Percentiles rank a stretch among this genome's conserved stretches.
phyloP scores from a whole-genome alignment of 2,329 filamentous ascomycete genomes.

The Epichloe amarillans region DNA sequence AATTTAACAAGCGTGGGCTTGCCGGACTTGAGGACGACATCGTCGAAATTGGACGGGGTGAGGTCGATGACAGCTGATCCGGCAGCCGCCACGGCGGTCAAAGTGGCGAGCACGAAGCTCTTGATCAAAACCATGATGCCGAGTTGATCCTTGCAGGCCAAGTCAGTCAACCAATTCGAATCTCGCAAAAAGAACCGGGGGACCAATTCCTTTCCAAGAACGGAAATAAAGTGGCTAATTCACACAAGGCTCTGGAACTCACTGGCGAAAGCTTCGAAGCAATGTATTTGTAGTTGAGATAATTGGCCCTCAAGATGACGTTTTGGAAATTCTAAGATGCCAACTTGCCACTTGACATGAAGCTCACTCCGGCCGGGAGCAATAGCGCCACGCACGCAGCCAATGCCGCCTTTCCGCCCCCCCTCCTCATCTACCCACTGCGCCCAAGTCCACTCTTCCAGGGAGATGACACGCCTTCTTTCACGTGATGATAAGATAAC shows the following conservation, averaged over 20 bases:
- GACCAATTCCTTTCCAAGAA: too few relatives aligned
- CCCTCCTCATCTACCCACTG: slow-evolving; percentile 2
- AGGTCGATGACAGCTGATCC: slow-evolving; percentile 83
- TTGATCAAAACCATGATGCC: slow-evolving; percentile 42
- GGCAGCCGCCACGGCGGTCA: slow-evolving; percentile 45
- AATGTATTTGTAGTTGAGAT: not conserved
- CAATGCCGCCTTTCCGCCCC: not conserved
- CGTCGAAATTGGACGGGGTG: slow-evolving; percentile 81
- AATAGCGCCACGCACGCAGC: not conserved
- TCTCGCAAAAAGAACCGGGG: too few relatives aligned
- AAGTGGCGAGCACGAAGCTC: slow-evolving; percentile 43
- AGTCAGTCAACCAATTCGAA: not conserved
- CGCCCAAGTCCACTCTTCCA: not conserved
- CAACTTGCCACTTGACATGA: not conserved
- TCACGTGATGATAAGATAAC: slow-evolving; percentile 12
- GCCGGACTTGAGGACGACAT: slow-evolving; percentile 75
- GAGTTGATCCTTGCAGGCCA: slow-evolving; percentile 1
- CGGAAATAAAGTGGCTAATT: not conserved
- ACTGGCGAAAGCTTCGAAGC: not conserved
- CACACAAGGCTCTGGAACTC: not conserved
- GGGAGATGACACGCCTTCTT: not conserved
- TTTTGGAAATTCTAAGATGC: not conserved
- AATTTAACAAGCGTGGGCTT: slow-evolving; percentile 96
- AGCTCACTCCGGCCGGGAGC: not conserved
- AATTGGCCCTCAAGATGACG: not conserved